Evolutionary conservation across 225 moss, liverwort and hornwort genomes (phyloP), one percentile per base, ranked within the genome.

Genomic region (Physcomitrellopsis africana): DNA sequence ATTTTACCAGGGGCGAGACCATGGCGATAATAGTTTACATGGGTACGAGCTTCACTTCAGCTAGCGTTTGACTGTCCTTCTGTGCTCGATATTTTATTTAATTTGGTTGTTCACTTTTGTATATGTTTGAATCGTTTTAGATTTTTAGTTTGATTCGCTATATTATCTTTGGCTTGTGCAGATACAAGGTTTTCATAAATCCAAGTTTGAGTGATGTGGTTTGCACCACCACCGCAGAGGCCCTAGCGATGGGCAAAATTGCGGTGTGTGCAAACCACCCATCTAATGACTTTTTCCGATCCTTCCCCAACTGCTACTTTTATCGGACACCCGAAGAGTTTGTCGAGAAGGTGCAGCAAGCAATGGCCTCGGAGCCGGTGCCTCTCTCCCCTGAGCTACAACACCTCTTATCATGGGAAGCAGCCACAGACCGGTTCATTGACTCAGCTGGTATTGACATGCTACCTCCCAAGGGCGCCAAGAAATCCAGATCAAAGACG

Each of bases 131-230:
- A 37, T 37, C 7, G 32, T 37, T 37, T 37, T 7, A 37, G 23
- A 48, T 44, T 3, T 29, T 55, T 67, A 45, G 22, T 13, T 49
- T 81, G 75, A 81, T 41, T 43, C 47, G 17, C 51, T 57, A 10
- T 76, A 44, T 55, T 60, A 72, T 64, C 53, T 68, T 42, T 67
- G 67, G 52, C 63, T 51, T 78, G n/a, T 80, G 81, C 93, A 99
- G 97, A 72, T 99, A 99, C 85, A 99, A 99, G 79, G 95, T 99
- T 11, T 99, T 99, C 68, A 93, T 99, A 82, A 99, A 99, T 73
- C 97, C 97, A 56, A 99, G 97, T 76, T 81, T 93, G 49, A 99
- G 97, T 77, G 97, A 99, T 73, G 97, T 99, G 63, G 97, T 99
- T 47, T 99, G 97, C 81, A 99, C 97, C 45, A 99, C 97, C 29